These are phyloP conservation scores for Vicia faba DNA, from an alignment of 306 rosid genomes.

Conservation along the genomic window DNA sequence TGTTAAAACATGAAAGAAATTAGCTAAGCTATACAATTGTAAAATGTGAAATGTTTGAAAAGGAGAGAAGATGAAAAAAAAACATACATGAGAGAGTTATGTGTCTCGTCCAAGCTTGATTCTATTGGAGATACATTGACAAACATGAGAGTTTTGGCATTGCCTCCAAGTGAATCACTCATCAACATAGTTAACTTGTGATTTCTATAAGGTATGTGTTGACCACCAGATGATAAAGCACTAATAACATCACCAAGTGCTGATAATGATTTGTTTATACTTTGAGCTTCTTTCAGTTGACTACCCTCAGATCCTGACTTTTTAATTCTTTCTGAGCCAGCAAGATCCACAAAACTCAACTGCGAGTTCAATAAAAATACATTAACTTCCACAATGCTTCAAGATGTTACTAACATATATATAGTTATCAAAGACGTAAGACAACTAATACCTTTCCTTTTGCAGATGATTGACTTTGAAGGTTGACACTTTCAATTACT, in stretches of 20 bases:
- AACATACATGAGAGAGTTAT: constrained; percentile 83
- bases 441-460: constrained; percentile 80
- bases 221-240: constrained; percentile 81
- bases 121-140: constrained; percentile 88
- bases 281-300: constrained; percentile 96
- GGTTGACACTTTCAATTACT: constrained; percentile 83
- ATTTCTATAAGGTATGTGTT: constrained; percentile 92
- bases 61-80: not conserved
- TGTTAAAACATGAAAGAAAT: not conserved
- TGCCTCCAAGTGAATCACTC: constrained; percentile 98
- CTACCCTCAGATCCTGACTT: constrained; percentile 89
- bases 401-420: not conserved
- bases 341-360: constrained; percentile 99
- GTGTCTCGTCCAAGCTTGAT: constrained; percentile 88
- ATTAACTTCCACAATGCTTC: too few species aligned
- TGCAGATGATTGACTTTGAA: constrained; percentile 86
- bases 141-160: constrained; percentile 95
- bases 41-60: not conserved
- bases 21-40: not conserved
- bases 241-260: constrained; percentile 95
- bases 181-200: constrained; percentile 94
- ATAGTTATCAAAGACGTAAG: not conserved
- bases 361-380: constrained; percentile 35
- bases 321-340: constrained; percentile 92
- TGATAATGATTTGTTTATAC: constrained; percentile 94